Evolutionary conservation across 371 early-diverging fungal genomes (phyloP).

Genomic region (Mucor ambiguus): DNA sequence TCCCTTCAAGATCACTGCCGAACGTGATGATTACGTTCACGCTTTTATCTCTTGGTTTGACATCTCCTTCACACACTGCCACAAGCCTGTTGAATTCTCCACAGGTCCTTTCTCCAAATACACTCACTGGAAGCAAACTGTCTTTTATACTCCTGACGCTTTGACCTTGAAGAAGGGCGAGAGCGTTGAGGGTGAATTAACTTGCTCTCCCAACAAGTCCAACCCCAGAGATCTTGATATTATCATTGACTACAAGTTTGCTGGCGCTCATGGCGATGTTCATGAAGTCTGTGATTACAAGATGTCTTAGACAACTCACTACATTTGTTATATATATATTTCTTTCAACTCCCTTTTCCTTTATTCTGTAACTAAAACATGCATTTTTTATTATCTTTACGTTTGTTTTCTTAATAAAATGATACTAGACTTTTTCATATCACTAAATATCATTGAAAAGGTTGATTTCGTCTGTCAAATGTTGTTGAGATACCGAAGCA

Average conservation of each 20-base stretch:
- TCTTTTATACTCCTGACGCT: conserved; percentile 84
- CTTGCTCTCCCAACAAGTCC: conserved; percentile 80
- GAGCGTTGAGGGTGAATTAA: conserved; percentile 76
- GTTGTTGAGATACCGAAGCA: not conserved
- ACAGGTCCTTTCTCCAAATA: conserved; percentile 88
- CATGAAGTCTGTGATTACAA: conserved; percentile 81
- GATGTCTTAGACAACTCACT: conserved; percentile 60
- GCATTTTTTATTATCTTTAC: conserved; percentile 6
- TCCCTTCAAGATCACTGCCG: conserved; percentile 78
- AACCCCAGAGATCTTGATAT: conserved; percentile 97
- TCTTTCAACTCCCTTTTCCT: not conserved
- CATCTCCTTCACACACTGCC: conserved; percentile 86
- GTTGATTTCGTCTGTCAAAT: not conserved
- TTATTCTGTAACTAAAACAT: conserved; percentile 3
- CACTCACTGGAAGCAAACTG: conserved; percentile 99
- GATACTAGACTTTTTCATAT: not conserved
- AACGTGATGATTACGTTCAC: conserved; percentile 84
- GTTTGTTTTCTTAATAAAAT: conserved; percentile 7
- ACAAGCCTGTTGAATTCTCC: conserved; percentile 86
- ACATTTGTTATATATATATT: not conserved
- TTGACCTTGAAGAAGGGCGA: conserved; percentile 80
- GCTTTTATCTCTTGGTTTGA: conserved; percentile 96
- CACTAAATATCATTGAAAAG: not conserved
- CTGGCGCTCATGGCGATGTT: conserved; percentile 63
- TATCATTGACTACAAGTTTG: conserved; percentile 72